Conservation (phyloP, 176 grass and related monocot species). For the Coix lacrymajobi region DNA sequence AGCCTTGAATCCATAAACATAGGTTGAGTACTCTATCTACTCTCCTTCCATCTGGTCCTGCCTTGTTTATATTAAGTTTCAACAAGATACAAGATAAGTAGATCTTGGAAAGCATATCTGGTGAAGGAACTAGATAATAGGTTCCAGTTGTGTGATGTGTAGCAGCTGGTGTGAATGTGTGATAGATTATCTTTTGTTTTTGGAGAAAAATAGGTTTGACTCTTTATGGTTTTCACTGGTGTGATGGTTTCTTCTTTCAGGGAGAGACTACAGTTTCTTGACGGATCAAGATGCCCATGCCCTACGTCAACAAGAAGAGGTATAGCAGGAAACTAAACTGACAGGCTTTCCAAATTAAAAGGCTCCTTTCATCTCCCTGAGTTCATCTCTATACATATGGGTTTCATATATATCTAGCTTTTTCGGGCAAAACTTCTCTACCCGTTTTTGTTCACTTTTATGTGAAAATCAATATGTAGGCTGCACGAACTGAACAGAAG, state of each 20-base stretch:
- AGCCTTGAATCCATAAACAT: not conserved
- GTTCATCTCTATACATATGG: not conserved
- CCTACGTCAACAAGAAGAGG: conserved; percentile 15
- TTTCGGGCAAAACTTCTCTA: not conserved
- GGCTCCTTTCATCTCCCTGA: not conserved
- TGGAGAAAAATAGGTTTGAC: not conserved
- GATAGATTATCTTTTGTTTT: not conserved
- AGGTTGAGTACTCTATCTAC: not conserved
- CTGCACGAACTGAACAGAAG: not conserved
- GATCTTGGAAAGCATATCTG: not conserved
- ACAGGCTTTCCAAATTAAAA: not conserved
- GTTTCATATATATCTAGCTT: not conserved
- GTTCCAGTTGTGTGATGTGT: not conserved
- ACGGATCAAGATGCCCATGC: conserved; percentile 7
- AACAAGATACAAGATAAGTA: not conserved
- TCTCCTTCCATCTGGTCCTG: not conserved
- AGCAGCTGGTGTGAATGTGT: not conserved
- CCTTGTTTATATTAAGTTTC: not conserved
- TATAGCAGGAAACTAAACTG: not conserved
- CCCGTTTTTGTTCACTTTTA: not conserved
- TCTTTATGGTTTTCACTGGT: not conserved
- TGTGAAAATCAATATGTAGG: conserved; percentile 11
- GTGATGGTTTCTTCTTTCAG: conserved; percentile 21
- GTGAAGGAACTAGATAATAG: not conserved
- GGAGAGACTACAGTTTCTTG: conserved; percentile 14